Conservation (phyloP, 2,329 filamentous ascomycete species). For the Aspergillus awamori region DNA sequence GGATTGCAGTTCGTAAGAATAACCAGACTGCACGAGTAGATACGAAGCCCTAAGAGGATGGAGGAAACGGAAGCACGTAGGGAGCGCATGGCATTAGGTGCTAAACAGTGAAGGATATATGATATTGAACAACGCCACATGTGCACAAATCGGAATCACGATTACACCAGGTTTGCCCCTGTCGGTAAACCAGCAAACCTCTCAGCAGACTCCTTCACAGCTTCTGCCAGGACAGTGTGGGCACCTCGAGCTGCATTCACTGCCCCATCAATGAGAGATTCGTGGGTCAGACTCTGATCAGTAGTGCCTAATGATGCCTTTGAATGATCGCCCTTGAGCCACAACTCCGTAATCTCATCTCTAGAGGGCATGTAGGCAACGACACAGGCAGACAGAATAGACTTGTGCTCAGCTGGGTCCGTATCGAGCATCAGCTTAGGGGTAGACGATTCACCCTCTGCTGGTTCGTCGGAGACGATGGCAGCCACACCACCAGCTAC, state of each 20-base stretch:
- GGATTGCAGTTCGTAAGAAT: background rate
- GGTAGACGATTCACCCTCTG: slow-evolving; percentile 25
- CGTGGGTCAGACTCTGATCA: slow-evolving; percentile 46
- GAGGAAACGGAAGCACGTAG: background rate
- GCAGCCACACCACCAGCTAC: slow-evolving; percentile 88
- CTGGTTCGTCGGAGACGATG: slow-evolving; percentile 57
- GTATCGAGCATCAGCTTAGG: slow-evolving; percentile 70
- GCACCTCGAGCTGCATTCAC: slow-evolving; percentile 64
- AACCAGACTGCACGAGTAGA: background rate
- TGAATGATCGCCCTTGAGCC: slow-evolving; percentile 76
- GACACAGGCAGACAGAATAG: slow-evolving; percentile 80
- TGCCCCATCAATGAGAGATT: slow-evolving; percentile 63
- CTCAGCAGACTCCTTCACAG: slow-evolving; percentile 61
- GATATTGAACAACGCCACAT: background rate
- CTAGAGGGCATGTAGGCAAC: slow-evolving; percentile 84
- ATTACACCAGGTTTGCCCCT: slow-evolving; percentile 1
- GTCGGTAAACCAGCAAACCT: slow-evolving; percentile 33
- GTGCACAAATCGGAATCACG: background rate
- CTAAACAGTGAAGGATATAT: slow-evolving; percentile 10
- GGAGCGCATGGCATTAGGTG: slow-evolving; percentile 2
- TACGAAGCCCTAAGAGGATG: background rate
- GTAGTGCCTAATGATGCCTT: slow-evolving; percentile 31
- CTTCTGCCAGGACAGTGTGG: slow-evolving; percentile 62
- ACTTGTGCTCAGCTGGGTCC: slow-evolving; percentile 75
- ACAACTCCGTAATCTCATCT: slow-evolving; percentile 92